Evolutionary conservation across 768 basidiomycete species (phyloP), one percentile per base, ranked within the genome.

Genomic region (Serendipita sp.): DNA sequence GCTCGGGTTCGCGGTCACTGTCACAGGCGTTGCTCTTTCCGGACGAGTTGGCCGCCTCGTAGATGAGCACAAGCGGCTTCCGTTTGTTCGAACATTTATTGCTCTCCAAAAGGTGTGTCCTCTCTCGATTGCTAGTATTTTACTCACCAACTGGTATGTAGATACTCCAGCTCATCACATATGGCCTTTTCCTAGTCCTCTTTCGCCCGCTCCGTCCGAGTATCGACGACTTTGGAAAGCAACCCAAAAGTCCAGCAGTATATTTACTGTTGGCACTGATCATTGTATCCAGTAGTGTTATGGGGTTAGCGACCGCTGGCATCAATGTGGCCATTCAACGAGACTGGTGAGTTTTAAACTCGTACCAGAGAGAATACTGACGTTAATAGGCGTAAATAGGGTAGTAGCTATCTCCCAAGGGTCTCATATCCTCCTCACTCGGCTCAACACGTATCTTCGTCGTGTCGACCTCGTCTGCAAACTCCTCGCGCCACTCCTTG

Each of bases 401-500:
- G 78, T 76, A 0, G 75, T 76, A 0, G 71, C 74, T 13, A 79
- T 81, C 63, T 74, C 78, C 0, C 69, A 70, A 1, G 75, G 72
- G 0, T 74, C 73, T 30, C 71, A 74, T 0, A 68, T 65, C 0
- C 66, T 67, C 1, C 73, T 82, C 7, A 77, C 78, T 0, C 73
- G 67, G 16, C 69, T 82, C 28, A 82, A 82, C 67, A 77, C 79
- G 2, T 76, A 69, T 54, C 72, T 74, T 3, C 71, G 73, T 1
- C 68, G 72, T 2, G 68, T 72, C 18, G 78, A 83, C 67, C 74
- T 83, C 0, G 68, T 79, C 3, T 80, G 77, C 69, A 79, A 81
- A 68, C 76, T 83, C 3, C 54, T 79, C 2, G 75, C 80, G 0
- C 81, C 81, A 0, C 71, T 82, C 2, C 79, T 83, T 65, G 80